phyloP scores from a whole-genome alignment of 2,329 filamentous ascomycete genomes.

The Aspergillus pseudotamarii region DNA sequence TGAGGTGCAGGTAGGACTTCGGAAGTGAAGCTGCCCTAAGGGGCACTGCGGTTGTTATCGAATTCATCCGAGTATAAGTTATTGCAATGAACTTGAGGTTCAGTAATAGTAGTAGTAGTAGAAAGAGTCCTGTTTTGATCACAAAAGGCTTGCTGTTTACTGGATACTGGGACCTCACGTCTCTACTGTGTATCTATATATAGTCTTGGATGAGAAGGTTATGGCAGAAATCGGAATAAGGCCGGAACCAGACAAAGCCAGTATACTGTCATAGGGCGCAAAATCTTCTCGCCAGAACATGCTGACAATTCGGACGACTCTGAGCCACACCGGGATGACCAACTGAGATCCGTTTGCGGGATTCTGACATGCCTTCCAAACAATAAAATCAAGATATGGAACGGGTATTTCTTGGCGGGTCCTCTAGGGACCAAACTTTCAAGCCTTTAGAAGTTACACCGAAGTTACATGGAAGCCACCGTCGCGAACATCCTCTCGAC shows the following conservation, averaged over 20 bases:
- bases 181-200: neutral
- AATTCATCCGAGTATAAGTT: constrained; percentile 29
- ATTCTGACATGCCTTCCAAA: neutral
- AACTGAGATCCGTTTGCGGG: neutral
- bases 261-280: neutral
- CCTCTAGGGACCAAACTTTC: neutral
- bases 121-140: neutral
- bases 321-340: neutral
- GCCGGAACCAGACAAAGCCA: constrained; percentile 7
- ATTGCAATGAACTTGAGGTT: constrained; percentile 2
- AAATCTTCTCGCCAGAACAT: neutral
- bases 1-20: constrained; percentile 28
- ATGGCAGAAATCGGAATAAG: constrained; percentile 24
- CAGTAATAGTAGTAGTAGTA: neutral
- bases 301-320: neutral
- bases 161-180: neutral
- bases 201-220: neutral
- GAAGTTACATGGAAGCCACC: constrained; percentile 8
- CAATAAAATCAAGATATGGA: neutral
- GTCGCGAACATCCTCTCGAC: neutral
- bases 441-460: constrained; percentile 7
- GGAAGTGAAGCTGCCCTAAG: constrained; percentile 32
- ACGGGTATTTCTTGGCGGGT: neutral
- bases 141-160: neutral
- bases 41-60: constrained; percentile 29